These are phyloP conservation scores for Litsea cubeba DNA, from an alignment of 164 flowering plant genomes.

Conservation along the genomic window DNA sequence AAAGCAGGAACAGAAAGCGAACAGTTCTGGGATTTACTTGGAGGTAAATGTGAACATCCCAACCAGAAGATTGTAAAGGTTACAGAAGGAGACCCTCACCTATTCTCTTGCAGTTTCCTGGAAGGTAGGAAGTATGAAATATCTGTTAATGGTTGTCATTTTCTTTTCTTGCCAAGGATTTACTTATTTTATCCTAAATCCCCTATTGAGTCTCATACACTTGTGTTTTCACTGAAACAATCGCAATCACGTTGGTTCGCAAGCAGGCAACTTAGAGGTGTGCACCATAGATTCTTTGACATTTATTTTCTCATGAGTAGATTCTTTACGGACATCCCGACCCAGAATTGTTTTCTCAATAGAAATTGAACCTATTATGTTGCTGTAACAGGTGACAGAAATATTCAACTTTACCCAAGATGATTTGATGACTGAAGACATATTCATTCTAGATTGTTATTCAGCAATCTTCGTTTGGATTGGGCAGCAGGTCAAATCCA, in stretches of 20 bases:
- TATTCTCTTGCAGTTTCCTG: constrained; percentile 70
- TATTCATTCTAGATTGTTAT: constrained; percentile 82
- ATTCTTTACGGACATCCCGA: background rate
- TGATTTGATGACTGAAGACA: constrained; percentile 98
- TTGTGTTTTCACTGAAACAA: constrained; percentile 9
- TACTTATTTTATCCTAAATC: constrained; percentile 1
- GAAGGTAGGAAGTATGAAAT: constrained; percentile 41
- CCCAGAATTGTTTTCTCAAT: background rate
- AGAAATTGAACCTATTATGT: background rate
- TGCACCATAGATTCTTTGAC: constrained; percentile 9
- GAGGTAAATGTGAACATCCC: constrained; percentile 82
- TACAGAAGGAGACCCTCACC: constrained; percentile 84
- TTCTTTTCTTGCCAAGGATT: background rate
- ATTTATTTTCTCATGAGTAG: background rate
- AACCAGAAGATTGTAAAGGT: constrained; percentile 71
- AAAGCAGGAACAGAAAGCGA: constrained; percentile 91
- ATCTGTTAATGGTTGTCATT: background rate
- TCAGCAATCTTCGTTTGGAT: constrained; percentile 91
- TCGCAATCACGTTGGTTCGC: constrained; percentile 15
- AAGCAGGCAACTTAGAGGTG: constrained; percentile 85
- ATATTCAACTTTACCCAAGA: constrained; percentile 87
- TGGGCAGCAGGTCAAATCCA: constrained; percentile 78
- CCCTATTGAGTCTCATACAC: no score
- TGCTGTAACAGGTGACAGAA: constrained; percentile 64
- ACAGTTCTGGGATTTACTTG: constrained; percentile 85